These are phyloP conservation scores for Saccharomyces hybrid DNA, from an alignment of 1,139 yeast species.

Conservation along the genomic window DNA sequence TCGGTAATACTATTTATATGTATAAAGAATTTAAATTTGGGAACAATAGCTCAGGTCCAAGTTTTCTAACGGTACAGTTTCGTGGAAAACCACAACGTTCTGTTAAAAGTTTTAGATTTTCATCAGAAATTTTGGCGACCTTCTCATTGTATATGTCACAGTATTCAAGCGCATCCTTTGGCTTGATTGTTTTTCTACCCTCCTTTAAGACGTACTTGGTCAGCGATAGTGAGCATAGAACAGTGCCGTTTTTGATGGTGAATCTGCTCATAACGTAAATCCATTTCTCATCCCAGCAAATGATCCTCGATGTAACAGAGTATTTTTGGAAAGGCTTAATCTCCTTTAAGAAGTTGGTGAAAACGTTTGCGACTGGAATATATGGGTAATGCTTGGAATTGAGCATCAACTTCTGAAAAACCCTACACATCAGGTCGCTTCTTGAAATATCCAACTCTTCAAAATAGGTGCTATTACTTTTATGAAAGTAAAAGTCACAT, in stretches of 20 bases:
- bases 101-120: conserved; percentile 31
- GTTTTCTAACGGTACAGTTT: conserved; percentile 23
- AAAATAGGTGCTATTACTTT: conserved; percentile 79
- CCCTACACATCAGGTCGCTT: conserved; percentile 48
- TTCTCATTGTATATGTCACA: conserved; percentile 53
- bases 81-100: conserved; percentile 28
- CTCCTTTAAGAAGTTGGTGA: conserved; percentile 62
- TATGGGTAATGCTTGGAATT: conserved; percentile 51
- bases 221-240: conserved; percentile 51
- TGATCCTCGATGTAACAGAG: conserved; percentile 47
- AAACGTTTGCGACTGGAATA: conserved; percentile 71
- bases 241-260: conserved; percentile 34
- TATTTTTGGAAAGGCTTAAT: conserved; percentile 59
- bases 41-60: conserved; percentile 2
- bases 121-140: conserved; percentile 38
- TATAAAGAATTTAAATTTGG: conserved; percentile 5
- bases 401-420: conserved; percentile 47
- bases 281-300: conserved; percentile 90
- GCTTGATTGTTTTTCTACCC: conserved; percentile 63
- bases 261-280: conserved; percentile 57
- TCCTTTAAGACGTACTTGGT: conserved; percentile 77
- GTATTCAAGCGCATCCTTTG: conserved; percentile 48
- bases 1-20: neutral
- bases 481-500: conserved; percentile 79
- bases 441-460: conserved; percentile 79